Percentiles rank a stretch among this genome's conserved stretches.
These are phyloP conservation scores for Litsea cubeba DNA, from an alignment of 164 flowering plant species.

Conservation along the genomic window DNA sequence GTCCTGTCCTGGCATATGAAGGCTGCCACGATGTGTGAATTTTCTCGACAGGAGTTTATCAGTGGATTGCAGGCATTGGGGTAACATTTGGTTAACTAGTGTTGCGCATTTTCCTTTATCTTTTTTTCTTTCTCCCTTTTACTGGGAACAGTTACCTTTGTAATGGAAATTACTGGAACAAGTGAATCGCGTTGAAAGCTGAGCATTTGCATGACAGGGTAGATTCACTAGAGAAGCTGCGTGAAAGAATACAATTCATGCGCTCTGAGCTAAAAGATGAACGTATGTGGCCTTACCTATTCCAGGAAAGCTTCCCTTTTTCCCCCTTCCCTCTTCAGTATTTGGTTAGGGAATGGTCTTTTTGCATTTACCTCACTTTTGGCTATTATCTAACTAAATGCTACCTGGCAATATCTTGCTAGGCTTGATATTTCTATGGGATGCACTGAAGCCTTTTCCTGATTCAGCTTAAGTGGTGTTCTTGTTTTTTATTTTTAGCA, in stretches of 20 bases:
- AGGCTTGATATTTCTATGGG: not conserved
- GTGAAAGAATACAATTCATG: slow-evolving; percentile 76
- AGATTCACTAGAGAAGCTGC: slow-evolving; percentile 88
- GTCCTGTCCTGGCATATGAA: slow-evolving; percentile 99
- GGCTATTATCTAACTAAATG: not conserved
- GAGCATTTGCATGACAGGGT: slow-evolving; percentile 52
- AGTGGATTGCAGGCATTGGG: slow-evolving; percentile 87
- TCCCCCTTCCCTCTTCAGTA: too few species aligned
- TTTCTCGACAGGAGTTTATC: slow-evolving; percentile 87
- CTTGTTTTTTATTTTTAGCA: not conserved
- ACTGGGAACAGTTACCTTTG: not conserved
- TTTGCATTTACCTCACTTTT: not conserved
- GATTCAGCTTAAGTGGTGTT: not conserved
- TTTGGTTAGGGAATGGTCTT: not conserved
- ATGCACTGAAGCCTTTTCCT: not conserved
- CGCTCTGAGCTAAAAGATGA: slow-evolving; percentile 94
- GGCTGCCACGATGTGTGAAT: slow-evolving; percentile 99
- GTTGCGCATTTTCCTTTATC: not conserved
- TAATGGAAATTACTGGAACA: not conserved
- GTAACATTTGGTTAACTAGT: slow-evolving; percentile 28
- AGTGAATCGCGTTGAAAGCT: not conserved
- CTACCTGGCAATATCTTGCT: not conserved
- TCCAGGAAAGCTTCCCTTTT: slow-evolving; percentile 57
- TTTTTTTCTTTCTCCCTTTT: not conserved
- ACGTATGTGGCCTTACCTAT: slow-evolving; percentile 43